phyloP scores from a whole-genome alignment of 257 asterid species.

The Solanum chilense region DNA sequence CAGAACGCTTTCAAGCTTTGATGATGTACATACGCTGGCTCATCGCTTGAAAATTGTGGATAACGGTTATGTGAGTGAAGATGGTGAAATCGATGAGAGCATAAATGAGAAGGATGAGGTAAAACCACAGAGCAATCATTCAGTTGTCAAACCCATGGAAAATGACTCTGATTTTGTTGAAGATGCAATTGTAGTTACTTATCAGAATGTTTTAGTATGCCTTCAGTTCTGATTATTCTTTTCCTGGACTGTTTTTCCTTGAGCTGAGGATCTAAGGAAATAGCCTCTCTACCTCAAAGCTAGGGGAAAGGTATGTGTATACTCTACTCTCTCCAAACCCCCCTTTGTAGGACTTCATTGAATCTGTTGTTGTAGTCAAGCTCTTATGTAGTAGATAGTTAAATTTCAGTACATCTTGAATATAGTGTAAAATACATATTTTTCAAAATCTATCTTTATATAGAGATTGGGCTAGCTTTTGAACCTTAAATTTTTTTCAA shows the following conservation, averaged over 20 bases:
- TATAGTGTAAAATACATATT: background rate
- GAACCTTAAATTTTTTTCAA: background rate
- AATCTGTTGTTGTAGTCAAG: no score
- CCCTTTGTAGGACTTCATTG: no score
- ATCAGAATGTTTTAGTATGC: no score
- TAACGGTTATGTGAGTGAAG: background rate
- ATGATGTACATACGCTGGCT: no score
- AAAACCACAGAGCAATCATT: conserved; percentile 7
- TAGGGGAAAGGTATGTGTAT: background rate
- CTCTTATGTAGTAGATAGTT: background rate
- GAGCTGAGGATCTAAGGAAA: no score
- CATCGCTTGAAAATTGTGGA: no score
- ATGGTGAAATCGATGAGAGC: conserved; percentile 3
- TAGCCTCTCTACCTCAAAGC: no score
- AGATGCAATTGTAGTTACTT: conserved; percentile 18
- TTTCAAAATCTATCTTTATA: background rate
- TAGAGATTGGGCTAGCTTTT: background rate
- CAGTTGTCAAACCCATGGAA: conserved; percentile 22
- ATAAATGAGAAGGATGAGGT: conserved; percentile 2
- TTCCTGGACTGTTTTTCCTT: no score
- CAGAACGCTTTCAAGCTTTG: no score
- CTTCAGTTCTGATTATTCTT: no score
- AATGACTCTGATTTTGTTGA: conserved; percentile 53
- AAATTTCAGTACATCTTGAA: background rate
- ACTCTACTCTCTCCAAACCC: background rate